Base-by-base conservation (phyloP, 2,329 filamentous ascomycete species). In the Fusarium acutatum region DNA sequence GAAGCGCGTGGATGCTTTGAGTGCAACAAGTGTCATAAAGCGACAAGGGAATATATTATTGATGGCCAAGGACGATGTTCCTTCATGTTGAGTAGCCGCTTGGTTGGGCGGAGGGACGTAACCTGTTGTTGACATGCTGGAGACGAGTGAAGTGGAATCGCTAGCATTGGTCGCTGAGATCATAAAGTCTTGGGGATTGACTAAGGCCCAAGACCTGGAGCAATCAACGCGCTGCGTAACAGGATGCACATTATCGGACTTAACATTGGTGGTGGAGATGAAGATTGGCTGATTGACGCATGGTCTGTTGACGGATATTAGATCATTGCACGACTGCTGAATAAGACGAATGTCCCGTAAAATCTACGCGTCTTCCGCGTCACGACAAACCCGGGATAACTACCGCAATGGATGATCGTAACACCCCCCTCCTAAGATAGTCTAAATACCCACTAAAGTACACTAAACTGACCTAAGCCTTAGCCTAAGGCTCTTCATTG, bases 11-110 rank as follows among this genome's bases (percentile, higher is more conserved):
- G 75, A 77, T 26, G 75, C 79, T 43, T 78, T 67, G 17, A 82
- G 73, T 7, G 77, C 77, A 9, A 81, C 38, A 8, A 64, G 78
- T 32, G 73, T 77, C 40, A 78, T 44, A 13, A 75, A 50, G 30
- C 79, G 79, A 22, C 71, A 74, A 44, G 75, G 11, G 34, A 72
- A 60, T 1, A 77, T 81, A 58, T 80, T 80, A 24, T 80, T 77
- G 44, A 81, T 78, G 18, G 79, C 78, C 32, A 81, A 59, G 60
- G 76, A 54, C 30, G 73, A 73, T 50, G 72, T 79, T 46, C 72
- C 79, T 22, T 78, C 35, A 40, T 74, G 65, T 30, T 75, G 68
- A 41, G 41, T 54, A 10, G 40, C 34, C 14, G 24, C 53, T 10
- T 59, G 30, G 26, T 73, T 50, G 3, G 43, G 9, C 3, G 65